Evolutionary conservation across 73 alveolate genomes (phyloP).

Genomic region (Stentor roeselii): DNA sequence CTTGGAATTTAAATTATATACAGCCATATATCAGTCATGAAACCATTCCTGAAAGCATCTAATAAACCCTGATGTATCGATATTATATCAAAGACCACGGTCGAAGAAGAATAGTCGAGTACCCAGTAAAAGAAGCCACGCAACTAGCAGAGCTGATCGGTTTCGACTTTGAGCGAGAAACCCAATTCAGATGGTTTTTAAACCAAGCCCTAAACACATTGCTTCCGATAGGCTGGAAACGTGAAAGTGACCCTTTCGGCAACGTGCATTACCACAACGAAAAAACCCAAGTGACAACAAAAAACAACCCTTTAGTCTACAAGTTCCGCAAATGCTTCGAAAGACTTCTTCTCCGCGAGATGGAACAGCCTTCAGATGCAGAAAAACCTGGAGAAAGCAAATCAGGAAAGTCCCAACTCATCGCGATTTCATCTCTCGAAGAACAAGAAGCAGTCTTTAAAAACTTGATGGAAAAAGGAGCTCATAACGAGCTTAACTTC

Average conservation of each 20-base stretch:
- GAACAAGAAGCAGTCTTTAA: background rate
- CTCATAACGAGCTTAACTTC: background rate
- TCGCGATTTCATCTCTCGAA: background rate
- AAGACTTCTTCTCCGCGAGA: constrained; percentile 1
- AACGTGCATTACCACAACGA: constrained; percentile 13
- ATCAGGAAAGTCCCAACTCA: background rate
- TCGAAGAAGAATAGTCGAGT: background rate
- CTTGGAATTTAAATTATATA: too few relatives aligned
- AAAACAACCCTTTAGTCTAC: constrained; percentile 21
- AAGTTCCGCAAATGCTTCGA: constrained; percentile 13
- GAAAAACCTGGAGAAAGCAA: background rate
- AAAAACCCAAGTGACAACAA: constrained; percentile 15
- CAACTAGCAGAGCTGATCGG: constrained; percentile 4
- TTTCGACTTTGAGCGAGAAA: constrained; percentile 5
- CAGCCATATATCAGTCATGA: too few relatives aligned
- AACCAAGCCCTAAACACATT: constrained; percentile 5
- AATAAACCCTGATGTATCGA: too few relatives aligned
- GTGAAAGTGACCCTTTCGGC: constrained; percentile 18
- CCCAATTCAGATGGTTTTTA: constrained; percentile 24
- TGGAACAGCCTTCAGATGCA: background rate
- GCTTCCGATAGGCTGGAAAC: constrained; percentile 29
- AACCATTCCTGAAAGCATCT: too few relatives aligned
- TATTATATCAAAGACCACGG: constrained; percentile 17
- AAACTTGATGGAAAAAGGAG: constrained; percentile 1
- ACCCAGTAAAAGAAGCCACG: background rate